phyloP scores from a whole-genome alignment of 2,329 filamentous ascomycete genomes.

The Pseudogymnoascus verrucosus region DNA sequence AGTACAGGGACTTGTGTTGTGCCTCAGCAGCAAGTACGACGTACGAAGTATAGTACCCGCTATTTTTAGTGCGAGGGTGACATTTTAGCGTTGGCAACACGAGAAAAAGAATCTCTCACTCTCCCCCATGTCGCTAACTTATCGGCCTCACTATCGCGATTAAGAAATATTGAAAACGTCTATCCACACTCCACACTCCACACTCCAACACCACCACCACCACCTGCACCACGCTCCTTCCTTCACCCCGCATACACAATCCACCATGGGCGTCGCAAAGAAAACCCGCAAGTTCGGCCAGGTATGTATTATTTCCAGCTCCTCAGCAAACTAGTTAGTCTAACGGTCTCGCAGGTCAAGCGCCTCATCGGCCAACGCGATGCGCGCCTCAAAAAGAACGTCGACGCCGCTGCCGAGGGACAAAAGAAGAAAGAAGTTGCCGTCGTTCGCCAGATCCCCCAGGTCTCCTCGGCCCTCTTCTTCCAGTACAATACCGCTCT shows the following conservation, averaged over 20 bases:
- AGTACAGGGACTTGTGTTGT: background rate
- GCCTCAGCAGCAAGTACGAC: background rate
- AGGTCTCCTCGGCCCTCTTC: constrained; percentile 77
- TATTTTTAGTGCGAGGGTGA: constrained; percentile 8
- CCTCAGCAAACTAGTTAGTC: constrained; percentile 22
- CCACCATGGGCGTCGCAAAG: constrained; percentile 75
- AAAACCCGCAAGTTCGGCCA: constrained; percentile 85
- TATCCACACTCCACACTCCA: background rate
- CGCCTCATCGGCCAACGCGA: constrained; percentile 76
- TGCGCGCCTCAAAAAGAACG: constrained; percentile 73
- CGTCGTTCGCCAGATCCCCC: constrained; percentile 68
- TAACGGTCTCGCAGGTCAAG: constrained; percentile 49
- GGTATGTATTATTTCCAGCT: constrained; percentile 33
- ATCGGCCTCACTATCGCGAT: constrained; percentile 9
- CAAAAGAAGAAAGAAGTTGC: constrained; percentile 49
- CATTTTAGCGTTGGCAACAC: constrained; percentile 5
- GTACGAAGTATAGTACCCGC: background rate
- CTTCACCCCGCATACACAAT: background rate
- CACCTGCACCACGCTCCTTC: background rate
- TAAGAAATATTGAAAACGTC: constrained; percentile 6
- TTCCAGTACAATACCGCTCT: constrained; percentile 84
- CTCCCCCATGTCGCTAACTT: background rate
- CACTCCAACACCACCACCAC: background rate
- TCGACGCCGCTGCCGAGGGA: constrained; percentile 56
- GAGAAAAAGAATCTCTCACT: constrained; percentile 2